phyloP scores from a whole-genome alignment of 257 asterid genomes.

The Plantago elongata region DNA sequence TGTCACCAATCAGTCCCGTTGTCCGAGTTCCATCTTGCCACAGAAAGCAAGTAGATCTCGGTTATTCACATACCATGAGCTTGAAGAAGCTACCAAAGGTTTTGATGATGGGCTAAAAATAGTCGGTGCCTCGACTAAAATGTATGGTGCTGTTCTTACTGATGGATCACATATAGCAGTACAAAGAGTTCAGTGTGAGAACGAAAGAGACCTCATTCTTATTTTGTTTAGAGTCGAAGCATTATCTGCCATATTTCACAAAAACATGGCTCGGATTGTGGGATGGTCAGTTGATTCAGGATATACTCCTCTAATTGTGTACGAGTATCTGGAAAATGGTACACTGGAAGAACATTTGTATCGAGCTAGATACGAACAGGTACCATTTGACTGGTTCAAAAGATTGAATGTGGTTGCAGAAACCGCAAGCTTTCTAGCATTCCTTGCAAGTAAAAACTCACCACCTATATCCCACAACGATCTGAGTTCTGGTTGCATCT shows the following conservation, averaged over 20 bases:
- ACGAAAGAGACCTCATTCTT: constrained; percentile 33
- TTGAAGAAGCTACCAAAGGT: constrained; percentile 60
- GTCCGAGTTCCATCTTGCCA: constrained; percentile 26
- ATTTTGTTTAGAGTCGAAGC: constrained; percentile 39
- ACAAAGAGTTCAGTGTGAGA: constrained; percentile 38
- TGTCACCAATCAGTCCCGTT: constrained; percentile 25
- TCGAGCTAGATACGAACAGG: constrained; percentile 29
- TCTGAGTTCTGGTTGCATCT: constrained; percentile 44
- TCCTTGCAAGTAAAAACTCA: constrained; percentile 49
- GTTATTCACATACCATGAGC: constrained; percentile 51
- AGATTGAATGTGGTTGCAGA: constrained; percentile 46
- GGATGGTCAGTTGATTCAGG: constrained; percentile 58
- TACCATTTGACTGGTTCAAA: constrained; percentile 44
- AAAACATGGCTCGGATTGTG: constrained; percentile 44
- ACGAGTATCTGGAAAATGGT: constrained; percentile 43
- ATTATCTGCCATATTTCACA: constrained; percentile 41
- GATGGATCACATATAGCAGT: constrained; percentile 45
- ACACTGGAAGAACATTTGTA: constrained; percentile 40
- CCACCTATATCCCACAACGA: constrained; percentile 55
- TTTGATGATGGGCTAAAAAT: constrained; percentile 42
- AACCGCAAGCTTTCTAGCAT: constrained; percentile 49
- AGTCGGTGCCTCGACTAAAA: constrained; percentile 22
- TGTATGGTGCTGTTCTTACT: constrained; percentile 41
- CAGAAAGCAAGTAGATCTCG: constrained; percentile 30
- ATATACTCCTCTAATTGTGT: constrained; percentile 39